These are phyloP conservation scores for Barnettozyma pratensis DNA, from an alignment of 805 yeast species.

Conservation along the genomic window DNA sequence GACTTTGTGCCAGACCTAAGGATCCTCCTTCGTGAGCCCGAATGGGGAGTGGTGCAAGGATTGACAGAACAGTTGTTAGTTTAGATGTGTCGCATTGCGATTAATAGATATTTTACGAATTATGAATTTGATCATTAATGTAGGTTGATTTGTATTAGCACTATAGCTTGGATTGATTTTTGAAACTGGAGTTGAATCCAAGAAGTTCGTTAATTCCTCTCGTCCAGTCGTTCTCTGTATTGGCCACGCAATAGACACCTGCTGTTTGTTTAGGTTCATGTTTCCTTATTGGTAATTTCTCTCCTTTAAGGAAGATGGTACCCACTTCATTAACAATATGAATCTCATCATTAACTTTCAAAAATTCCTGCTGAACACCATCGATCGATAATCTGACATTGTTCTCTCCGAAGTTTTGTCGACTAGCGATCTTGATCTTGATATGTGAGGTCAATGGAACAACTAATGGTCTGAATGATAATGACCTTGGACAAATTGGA, in stretches of 20 bases:
- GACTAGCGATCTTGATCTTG: constrained; percentile 52
- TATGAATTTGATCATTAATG: neutral
- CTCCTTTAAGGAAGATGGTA: constrained; percentile 49
- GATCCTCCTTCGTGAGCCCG: constrained; percentile 75
- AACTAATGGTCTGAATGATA: constrained; percentile 84
- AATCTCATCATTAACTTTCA: constrained; percentile 74
- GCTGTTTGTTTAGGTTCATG: constrained; percentile 25
- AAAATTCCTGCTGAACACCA: constrained; percentile 69
- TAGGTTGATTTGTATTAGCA: neutral
- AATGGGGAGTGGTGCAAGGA: constrained; percentile 59
- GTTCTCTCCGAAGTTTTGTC: constrained; percentile 33
- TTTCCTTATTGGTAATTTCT: constrained; percentile 37
- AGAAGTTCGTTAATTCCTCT: constrained; percentile 79
- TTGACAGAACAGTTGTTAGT: constrained; percentile 30
- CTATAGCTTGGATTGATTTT: constrained; percentile 32
- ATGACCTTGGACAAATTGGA: constrained; percentile 88
- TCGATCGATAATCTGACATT: constrained; percentile 69
- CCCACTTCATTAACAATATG: constrained; percentile 66
- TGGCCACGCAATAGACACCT: constrained; percentile 87
- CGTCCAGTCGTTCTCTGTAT: constrained; percentile 86
- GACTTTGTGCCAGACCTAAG: constrained; percentile 45
- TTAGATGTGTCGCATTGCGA: neutral
- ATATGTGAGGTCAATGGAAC: constrained; percentile 77
- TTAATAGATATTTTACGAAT: neutral
- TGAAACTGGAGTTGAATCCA: constrained; percentile 85